Evolutionary conservation across 1,284 basidiomycete genomes (phyloP), one percentile per base, ranked within the genome.

Genomic region (Austroboletus rostrupii): DNA sequence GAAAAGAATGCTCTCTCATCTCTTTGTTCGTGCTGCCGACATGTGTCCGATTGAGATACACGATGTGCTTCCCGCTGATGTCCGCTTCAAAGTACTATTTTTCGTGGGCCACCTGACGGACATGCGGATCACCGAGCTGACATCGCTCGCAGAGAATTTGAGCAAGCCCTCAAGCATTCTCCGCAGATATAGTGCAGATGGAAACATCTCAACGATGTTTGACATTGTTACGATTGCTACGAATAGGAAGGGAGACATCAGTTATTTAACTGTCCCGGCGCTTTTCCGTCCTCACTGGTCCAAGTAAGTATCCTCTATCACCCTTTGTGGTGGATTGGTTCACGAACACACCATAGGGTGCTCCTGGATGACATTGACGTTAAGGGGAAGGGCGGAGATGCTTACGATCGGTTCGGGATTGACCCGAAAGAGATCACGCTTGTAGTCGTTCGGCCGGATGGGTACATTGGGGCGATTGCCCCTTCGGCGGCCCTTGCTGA

Each of bases 401-500:
- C 28, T 12, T 47, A 47, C 4, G 38, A 41, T 38, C 26, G 29
- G n/a, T 47, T 47, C 13, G 13, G 45, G 16, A 43, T 47, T 14
- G 29, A 37, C 19, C 20, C 37, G 13, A 39, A 16, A 19, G 19
- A 39, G 20, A 39, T 39, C 12, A 39, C 37, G 37, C 37, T 39
- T 5, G 37, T 39, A 13, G 35, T 55, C 19, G 48, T 55, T 38
- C 53, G 53, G 19, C 53, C 53, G 0, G 53, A 55, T 42, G 53
- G 53, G 26, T 52, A 55, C 31, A 53, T 55, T 1, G 53, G 53
- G 23, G 35, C 26, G 1, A 23, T 55, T 10, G 48, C n/a, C 17
- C 45, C 53, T 10, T 55, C 53, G 12, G 47, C 16, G 4, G 45
- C 48, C 8, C 11, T 46, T 11, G 28, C 10, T 19, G 45, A 38